These are phyloP conservation scores for Euphorbia peplus DNA, from an alignment of 345 rosid genomes.

Conservation along the genomic window DNA sequence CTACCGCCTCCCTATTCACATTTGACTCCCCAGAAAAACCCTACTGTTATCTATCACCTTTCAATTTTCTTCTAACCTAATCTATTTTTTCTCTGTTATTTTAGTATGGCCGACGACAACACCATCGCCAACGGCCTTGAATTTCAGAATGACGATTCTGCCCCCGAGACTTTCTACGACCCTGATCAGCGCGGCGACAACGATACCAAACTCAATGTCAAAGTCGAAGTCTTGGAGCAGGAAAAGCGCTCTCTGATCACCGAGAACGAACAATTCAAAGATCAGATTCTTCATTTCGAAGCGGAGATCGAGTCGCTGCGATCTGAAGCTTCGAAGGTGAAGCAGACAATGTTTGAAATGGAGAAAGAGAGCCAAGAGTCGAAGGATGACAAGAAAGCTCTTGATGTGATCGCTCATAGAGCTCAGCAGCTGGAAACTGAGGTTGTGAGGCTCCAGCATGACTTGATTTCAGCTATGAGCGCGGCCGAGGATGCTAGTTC, in stretches of 20 bases:
- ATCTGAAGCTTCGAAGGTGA: slow-evolving; percentile 37
- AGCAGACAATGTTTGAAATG: slow-evolving; percentile 36
- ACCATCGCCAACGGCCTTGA: slow-evolving; percentile 32
- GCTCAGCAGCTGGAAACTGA: slow-evolving; percentile 67
- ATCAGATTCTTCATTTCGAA: slow-evolving; percentile 26
- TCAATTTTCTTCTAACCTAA: not conserved
- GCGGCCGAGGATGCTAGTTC: slow-evolving; percentile 45
- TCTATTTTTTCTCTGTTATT: not conserved
- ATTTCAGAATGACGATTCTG: slow-evolving; percentile 19
- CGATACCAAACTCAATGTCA: slow-evolving; percentile 28
- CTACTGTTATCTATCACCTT: not conserved
- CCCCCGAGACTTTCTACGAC: slow-evolving; percentile 33
- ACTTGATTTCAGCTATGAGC: slow-evolving; percentile 44
- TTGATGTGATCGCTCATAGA: slow-evolving; percentile 46
- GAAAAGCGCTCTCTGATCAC: slow-evolving; percentile 43
- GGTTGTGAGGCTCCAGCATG: slow-evolving; percentile 60
- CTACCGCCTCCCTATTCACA: not conserved
- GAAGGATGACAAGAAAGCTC: slow-evolving; percentile 45
- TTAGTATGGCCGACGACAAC: slow-evolving; percentile 44
- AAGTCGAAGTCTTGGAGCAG: slow-evolving; percentile 43
- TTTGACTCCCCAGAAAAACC: slow-evolving; percentile 3
- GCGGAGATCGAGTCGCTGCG: slow-evolving; percentile 42
- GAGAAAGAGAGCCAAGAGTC: slow-evolving; percentile 48
- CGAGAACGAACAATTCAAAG: slow-evolving; percentile 41
- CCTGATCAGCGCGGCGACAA: slow-evolving; percentile 28